These are phyloP conservation scores for Malus hybrid DNA, from an alignment of 331 rosid species.

Conservation along the genomic window DNA sequence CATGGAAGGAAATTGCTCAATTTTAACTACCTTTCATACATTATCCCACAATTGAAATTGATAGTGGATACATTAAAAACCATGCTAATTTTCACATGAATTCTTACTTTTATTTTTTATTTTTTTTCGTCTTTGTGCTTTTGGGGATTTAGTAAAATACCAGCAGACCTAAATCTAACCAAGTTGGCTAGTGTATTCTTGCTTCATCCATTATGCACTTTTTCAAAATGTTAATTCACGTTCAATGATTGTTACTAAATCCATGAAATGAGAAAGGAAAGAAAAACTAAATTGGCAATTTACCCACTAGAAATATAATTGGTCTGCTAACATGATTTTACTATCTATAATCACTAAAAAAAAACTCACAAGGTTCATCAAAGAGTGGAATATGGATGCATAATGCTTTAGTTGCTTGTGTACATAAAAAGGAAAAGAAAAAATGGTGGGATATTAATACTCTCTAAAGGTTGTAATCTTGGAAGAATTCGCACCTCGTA, in stretches of 20 bases:
- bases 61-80: background rate
- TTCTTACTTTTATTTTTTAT: background rate
- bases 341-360: too few relatives aligned
- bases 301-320: background rate
- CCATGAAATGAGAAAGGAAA: background rate
- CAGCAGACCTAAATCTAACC: background rate
- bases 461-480: background rate
- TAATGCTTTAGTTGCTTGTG: background rate
- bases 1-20: background rate
- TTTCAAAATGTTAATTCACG: background rate
- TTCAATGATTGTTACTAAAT: background rate
- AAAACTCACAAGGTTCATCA: too few relatives aligned
- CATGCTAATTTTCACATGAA: background rate
- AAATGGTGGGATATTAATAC: background rate
- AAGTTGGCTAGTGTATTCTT: too few relatives aligned
- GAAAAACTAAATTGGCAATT: background rate
- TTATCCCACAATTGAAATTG: background rate
- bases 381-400: too few relatives aligned
- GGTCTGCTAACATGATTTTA: too few relatives aligned
- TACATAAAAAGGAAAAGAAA: background rate
- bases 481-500: constrained; percentile 4
- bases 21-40: background rate
- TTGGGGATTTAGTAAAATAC: background rate
- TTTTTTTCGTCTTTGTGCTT: too few relatives aligned
- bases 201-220: background rate